Evolutionary conservation across 2,329 filamentous ascomycete genomes (phyloP).

Genomic region (Beauveria sp.): DNA sequence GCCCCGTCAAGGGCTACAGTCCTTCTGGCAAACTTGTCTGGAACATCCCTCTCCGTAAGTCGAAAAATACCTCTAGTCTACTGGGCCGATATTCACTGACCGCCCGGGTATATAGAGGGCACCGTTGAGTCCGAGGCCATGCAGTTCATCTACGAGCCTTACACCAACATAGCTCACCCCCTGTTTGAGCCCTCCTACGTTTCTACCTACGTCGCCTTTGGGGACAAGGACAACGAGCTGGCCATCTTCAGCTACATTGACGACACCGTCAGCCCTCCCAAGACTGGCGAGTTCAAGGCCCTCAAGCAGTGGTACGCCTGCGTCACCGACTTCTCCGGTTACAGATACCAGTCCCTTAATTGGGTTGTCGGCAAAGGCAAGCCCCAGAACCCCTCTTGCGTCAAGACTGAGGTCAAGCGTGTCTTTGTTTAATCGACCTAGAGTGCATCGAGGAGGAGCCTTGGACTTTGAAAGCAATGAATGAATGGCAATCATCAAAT

Average conservation of each 20-base stretch:
- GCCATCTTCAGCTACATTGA: constrained; percentile 10
- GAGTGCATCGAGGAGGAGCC: not conserved
- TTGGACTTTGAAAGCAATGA: not conserved
- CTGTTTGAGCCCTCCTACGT: constrained; percentile 6
- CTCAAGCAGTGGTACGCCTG: constrained; percentile 10
- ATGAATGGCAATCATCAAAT: too few relatives aligned
- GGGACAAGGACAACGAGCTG: not conserved
- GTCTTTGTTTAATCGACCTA: not conserved
- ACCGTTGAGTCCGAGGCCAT: not conserved
- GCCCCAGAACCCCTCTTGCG: constrained; percentile 10
- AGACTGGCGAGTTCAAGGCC: not conserved
- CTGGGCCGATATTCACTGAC: not conserved
- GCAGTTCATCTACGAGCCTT: constrained; percentile 6
- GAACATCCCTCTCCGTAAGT: constrained; percentile 6
- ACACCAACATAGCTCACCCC: constrained; percentile 9
- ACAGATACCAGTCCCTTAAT: constrained; percentile 7
- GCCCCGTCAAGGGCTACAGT: not conserved
- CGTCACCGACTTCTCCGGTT: constrained; percentile 6
- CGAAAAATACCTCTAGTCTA: too few relatives aligned
- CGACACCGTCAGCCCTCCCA: constrained; percentile 9
- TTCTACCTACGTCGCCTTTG: not conserved
- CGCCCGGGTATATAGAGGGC: not conserved
- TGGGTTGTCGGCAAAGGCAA: constrained; percentile 8
- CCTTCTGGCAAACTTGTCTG: constrained; percentile 7
- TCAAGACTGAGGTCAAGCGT: constrained; percentile 11